Conservation (phyloP, 495 filamentous ascomycete species). For the Staphylotrichum tortipilum region DNA sequence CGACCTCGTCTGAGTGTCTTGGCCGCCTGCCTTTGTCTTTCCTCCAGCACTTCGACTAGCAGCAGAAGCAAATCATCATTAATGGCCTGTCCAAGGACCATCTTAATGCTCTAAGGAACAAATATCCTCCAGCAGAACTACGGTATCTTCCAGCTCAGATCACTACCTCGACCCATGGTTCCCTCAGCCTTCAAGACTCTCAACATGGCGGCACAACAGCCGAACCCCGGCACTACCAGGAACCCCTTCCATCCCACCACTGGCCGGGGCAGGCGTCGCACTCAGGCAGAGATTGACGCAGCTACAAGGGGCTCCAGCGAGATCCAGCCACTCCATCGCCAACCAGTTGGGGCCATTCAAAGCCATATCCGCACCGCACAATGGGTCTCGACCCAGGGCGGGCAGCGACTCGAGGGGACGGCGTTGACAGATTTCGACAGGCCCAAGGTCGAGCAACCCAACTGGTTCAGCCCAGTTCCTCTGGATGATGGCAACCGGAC, state of each 20-base stretch:
- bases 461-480: background rate
- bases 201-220: constrained; percentile 3
- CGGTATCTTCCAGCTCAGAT: background rate
- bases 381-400: background rate
- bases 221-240: no score
- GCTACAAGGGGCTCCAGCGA: background rate
- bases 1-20: no score
- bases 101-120: no score
- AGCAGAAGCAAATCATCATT: no score
- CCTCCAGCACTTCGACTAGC: no score
- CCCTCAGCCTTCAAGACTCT: background rate
- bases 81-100: no score
- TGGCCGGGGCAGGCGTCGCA: background rate
- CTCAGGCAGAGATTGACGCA: background rate
- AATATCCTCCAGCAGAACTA: background rate
- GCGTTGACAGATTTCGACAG: background rate
- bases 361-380: no score
- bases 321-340: background rate
- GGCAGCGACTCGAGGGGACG: background rate
- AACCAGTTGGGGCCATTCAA: no score
- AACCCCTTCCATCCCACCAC: background rate
- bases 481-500: background rate
- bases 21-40: no score
- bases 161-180: no score
- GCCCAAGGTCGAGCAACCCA: background rate